These are phyloP conservation scores for Plasmodium vivax DNA, from an alignment of 169 alveolate species.

Conservation along the genomic window DNA sequence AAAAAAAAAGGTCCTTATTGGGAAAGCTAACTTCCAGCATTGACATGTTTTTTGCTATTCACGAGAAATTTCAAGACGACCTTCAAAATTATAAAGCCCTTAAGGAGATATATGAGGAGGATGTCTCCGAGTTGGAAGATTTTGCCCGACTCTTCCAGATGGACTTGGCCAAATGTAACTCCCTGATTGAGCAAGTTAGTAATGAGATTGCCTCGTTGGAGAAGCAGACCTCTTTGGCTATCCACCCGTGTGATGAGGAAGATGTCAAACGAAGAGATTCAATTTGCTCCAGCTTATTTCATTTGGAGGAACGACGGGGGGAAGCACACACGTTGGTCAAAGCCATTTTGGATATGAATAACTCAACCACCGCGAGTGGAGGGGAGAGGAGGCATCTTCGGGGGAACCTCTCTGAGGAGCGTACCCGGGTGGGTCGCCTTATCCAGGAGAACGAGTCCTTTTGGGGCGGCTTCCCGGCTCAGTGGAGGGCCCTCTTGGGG, in stretches of 20 bases:
- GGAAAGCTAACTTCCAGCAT: conserved; percentile 14
- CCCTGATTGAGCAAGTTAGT: conserved; percentile 16
- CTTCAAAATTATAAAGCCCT: conserved; percentile 11
- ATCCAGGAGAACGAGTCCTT: background rate
- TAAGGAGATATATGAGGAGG: conserved; percentile 60
- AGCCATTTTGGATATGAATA: background rate
- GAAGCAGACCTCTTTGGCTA: conserved; percentile 1
- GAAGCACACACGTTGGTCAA: background rate
- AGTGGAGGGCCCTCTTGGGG: conserved; percentile 22
- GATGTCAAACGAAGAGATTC: background rate
- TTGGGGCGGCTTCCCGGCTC: background rate
- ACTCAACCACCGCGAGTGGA: background rate
- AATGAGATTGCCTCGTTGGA: conserved; percentile 41
- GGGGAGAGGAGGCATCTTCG: background rate
- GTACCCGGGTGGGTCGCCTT: background rate
- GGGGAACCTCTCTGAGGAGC: background rate
- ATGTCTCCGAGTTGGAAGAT: conserved; percentile 9
- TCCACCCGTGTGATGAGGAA: background rate
- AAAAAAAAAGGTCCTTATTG: conserved; percentile 10
- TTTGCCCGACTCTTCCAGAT: conserved; percentile 14
- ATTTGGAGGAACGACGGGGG: background rate
- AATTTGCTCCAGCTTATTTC: background rate
- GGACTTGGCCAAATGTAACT: conserved; percentile 28
- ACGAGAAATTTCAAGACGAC: conserved; percentile 15
- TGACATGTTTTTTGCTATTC: conserved; percentile 22